Evolutionary conservation across 192 early-diverging fungal genomes (phyloP).

Genomic region (Podila verticillata): DNA sequence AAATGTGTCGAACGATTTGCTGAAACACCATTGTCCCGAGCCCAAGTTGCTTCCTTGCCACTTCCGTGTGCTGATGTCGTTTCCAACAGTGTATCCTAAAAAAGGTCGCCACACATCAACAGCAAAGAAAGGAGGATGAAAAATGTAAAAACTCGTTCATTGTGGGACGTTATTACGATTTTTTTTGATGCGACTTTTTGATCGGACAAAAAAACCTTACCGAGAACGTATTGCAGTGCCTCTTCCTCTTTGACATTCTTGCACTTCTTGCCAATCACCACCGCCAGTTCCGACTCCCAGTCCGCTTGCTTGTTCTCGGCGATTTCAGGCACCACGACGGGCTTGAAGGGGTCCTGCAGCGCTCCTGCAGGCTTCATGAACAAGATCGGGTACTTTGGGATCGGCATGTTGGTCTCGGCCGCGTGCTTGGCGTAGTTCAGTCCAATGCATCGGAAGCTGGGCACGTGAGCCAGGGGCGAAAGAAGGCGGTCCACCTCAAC

Average conservation of each 20-base stretch:
- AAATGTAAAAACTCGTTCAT: too few species aligned
- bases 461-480: conserved; percentile 54
- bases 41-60: conserved; percentile 61
- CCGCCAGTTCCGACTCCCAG: conserved; percentile 70
- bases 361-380: conserved; percentile 64
- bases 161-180: too few species aligned
- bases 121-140: background rate
- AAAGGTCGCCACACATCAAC: too few species aligned
- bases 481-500: conserved; percentile 53
- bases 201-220: conserved; percentile 14
- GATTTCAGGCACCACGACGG: conserved; percentile 58
- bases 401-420: conserved; percentile 57
- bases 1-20: conserved; percentile 72
- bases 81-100: conserved; percentile 65
- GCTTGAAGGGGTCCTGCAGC: conserved; percentile 54
- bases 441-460: conserved; percentile 63
- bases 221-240: conserved; percentile 62
- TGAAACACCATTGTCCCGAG: conserved; percentile 67
- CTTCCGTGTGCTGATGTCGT: conserved; percentile 69
- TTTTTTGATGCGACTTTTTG: too few species aligned
- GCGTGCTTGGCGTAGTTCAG: conserved; percentile 70
- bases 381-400: conserved; percentile 62
- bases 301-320: conserved; percentile 63
- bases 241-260: conserved; percentile 59
- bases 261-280: conserved; percentile 67